Evolutionary conservation across 1,284 basidiomycete genomes (phyloP), one percentile per base, ranked within the genome.

Genomic region (Tilletia setariae): DNA sequence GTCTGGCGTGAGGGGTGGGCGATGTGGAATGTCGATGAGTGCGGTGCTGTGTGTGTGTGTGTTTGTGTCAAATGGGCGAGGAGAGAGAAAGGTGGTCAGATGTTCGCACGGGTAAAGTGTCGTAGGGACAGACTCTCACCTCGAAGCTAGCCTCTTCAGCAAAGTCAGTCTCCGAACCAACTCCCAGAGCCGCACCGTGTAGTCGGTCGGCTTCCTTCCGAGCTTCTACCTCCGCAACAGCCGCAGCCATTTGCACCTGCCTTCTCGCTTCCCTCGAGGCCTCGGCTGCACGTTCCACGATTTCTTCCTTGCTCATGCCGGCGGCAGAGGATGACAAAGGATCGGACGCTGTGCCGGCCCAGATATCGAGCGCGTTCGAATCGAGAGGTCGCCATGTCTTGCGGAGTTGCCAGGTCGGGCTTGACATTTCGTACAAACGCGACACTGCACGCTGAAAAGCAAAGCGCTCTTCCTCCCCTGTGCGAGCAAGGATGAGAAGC

Each of bases 381-480:
- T 77, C 21, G 13, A 79, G 73, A 3, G 77, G 77, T 9, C 72
- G 49, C 77, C 77, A 79, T 2, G 68, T 65, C 49, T 74, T 76
- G 15, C 73, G 47, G 30, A 47, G 23, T 67, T 67, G 67, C 75
- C 76, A 78, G 46, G 72, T 67, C 19, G 74, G 73, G 62, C 74
- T 73, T 7, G 64, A 68, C 88, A 90, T 90, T 81, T 91, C 89
- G 64, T 87, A 83, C 40, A 90, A 80, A 16, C 89, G 84, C 6
- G 88, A 90, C 0, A 90, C 85, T 0, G 89, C 89, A 42, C 89
- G 87, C 79, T 88, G 88, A 84, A 88, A 89, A 0, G 88, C 87
- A 76, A 89, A 89, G 56, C 87, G 86, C 80, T 90, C 88, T 77
- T 89, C 89, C 76, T 89, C 87, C 9, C 87, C 86, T 53, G 19